These are phyloP conservation scores for Aspergillus eucalypticola DNA, from an alignment of 2,329 filamentous ascomycete species.

Conservation along the genomic window DNA sequence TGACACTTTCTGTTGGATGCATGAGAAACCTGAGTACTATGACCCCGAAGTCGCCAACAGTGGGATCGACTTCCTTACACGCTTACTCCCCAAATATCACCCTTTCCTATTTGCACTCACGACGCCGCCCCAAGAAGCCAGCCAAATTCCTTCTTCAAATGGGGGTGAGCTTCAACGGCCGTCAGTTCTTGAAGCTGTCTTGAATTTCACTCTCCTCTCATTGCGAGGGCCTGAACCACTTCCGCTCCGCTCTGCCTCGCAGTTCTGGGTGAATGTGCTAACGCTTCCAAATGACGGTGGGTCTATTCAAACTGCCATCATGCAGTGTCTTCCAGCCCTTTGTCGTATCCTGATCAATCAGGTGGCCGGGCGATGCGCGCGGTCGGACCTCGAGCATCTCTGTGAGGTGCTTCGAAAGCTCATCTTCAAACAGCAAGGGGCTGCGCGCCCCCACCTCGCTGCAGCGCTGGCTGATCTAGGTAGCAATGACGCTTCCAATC, in stretches of 20 bases:
- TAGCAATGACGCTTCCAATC: conserved; percentile 22
- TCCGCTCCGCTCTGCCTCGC: conserved; percentile 48
- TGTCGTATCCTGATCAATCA: conserved; percentile 44
- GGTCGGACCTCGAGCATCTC: conserved; percentile 47
- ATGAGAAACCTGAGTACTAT: conserved; percentile 35
- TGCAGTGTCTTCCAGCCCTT: conserved; percentile 39
- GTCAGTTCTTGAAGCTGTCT: conserved; percentile 35
- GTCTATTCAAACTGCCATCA: conserved; percentile 32
- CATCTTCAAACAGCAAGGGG: conserved; percentile 44
- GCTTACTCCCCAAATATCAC: conserved; percentile 46
- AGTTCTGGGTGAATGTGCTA: conserved; percentile 46
- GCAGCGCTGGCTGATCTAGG: conserved; percentile 37
- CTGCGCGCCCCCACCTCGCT: conserved; percentile 40
- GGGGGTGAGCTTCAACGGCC: conserved; percentile 20
- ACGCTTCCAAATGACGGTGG: conserved; percentile 33
- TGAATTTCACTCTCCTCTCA: conserved; percentile 45
- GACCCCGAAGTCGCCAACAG: conserved; percentile 47
- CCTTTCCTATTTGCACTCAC: conserved; percentile 40
- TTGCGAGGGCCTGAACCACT: conserved; percentile 46
- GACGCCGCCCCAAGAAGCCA: conserved; percentile 21
- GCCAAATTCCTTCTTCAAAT: background rate
- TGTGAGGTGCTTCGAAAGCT: conserved; percentile 44
- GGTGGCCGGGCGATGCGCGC: conserved; percentile 45
- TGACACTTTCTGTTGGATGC: conserved; percentile 40
- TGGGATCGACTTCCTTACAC: conserved; percentile 47